phyloP scores from a whole-genome alignment of 805 yeast genomes.

The Brettanomyces bruxellensis region DNA sequence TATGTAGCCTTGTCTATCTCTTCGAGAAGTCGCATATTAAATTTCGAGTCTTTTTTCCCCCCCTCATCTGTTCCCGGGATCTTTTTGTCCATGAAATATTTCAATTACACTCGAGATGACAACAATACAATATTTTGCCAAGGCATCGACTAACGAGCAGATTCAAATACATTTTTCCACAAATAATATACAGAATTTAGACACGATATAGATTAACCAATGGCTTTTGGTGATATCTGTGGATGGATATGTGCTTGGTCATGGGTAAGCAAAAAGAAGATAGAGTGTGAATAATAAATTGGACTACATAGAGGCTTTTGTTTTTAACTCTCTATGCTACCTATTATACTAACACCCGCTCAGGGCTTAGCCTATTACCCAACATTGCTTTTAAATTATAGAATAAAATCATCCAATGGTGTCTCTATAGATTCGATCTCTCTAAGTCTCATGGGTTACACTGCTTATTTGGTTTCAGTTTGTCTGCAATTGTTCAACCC shows the following conservation, averaged over 20 bases:
- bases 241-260: conserved; percentile 23
- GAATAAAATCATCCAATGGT: conserved; percentile 35
- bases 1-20: too few species aligned
- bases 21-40: too few species aligned
- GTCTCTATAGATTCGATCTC: conserved; percentile 39
- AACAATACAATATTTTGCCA: too few species aligned
- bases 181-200: too few species aligned
- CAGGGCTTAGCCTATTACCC: conserved; percentile 45
- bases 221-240: conserved; percentile 10
- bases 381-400: conserved; percentile 32
- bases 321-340: neutral
- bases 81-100: too few species aligned
- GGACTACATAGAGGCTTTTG: neutral
- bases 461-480: conserved; percentile 34
- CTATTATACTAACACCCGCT: neutral
- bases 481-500: conserved; percentile 30
- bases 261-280: conserved; percentile 15
- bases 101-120: too few species aligned
- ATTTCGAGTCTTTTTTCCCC: too few species aligned
- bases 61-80: too few species aligned
- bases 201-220: neutral
- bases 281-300: too few species aligned
- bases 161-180: too few species aligned
- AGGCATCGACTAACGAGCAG: too few species aligned
- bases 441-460: conserved; percentile 39